Evolutionary conservation across 73 alveolate species (phyloP).

Genomic region (Diophrys sp.): DNA sequence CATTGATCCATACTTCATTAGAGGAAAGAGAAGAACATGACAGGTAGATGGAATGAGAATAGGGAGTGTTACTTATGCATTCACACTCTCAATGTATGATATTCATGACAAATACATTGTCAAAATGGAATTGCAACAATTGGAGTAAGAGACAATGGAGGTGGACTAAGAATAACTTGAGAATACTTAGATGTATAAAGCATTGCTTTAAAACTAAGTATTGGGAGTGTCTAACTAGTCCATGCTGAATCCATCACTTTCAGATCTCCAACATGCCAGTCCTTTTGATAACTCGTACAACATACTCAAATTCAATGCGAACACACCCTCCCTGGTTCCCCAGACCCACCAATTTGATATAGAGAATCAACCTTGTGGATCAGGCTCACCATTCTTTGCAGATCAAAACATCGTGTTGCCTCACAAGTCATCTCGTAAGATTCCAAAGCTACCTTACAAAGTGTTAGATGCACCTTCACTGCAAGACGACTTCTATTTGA

Average conservation of each 20-base stretch:
- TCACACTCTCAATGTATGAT: no score
- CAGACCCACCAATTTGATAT: background rate
- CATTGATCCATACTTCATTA: no score
- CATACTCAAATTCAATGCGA: background rate
- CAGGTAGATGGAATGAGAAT: no score
- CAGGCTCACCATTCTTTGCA: background rate
- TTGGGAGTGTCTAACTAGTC: background rate
- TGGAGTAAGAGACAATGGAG: background rate
- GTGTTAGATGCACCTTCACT: slow-evolving; percentile 98
- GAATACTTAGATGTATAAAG: background rate
- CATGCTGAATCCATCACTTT: background rate
- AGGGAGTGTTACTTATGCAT: no score
- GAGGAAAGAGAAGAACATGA: no score
- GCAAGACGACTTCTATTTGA: slow-evolving; percentile 97
- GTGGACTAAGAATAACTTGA: background rate
- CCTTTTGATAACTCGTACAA: background rate
- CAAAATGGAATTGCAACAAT: background rate
- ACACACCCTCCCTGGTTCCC: background rate
- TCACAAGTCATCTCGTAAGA: slow-evolving; percentile 63
- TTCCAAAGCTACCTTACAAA: slow-evolving; percentile 84
- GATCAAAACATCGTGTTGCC: slow-evolving; percentile 2
- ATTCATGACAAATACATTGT: background rate
- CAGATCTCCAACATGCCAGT: background rate
- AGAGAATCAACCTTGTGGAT: background rate
- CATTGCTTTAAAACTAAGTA: background rate